Base-by-base conservation (phyloP, 768 basidiomycete species). In the Favolaschia claudopus region DNA sequence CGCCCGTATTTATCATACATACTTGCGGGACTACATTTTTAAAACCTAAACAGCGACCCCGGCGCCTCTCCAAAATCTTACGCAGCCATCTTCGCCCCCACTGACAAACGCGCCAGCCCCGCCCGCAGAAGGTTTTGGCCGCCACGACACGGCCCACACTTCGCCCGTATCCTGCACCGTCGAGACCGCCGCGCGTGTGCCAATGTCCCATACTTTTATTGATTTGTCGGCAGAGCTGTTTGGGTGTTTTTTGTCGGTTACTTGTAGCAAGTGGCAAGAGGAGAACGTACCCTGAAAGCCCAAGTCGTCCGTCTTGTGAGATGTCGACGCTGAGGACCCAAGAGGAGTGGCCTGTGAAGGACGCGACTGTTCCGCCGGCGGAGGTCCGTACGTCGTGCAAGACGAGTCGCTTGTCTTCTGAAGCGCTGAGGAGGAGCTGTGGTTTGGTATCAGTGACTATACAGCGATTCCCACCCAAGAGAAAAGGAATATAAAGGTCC, bases 351-450 rank as follows among this genome's bases (percentile, higher is more conserved):
- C 95, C 95, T 6, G 86, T 84, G 63, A 98, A 79, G 10, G 93
- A 88, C 14, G 95, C 93, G 19, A 96, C 93, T 2, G 89, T 89
- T 36, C 91, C 66, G 32, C 63, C 63, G 36, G 58, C 54, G 1
- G 88, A 79, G n/a, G 83, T 80, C 53, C 95, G 88, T 15, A 95
- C 91, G 69, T 98, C 95, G 72, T 96, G 93, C 44, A 96, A 75
- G 50, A 94, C 88, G 57, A 98, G 88, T 17, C 92, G 86, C 72
- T 93, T 94, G 75, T 96, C 95, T 71, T 98, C 95, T 4, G 94
- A 96, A 3, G 91, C 95, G 38, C 93, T 95, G 48, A 95, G 78
- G 4, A 98, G 81, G 49, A 93, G 82, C 95, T 97, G 48, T 50
- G 46, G n/a, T n/a, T 29, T 47, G 44, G 27, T 31, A 40, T 46